Evolutionary conservation across 805 yeast species (phyloP), one percentile per base, ranked within the genome.

Genomic region (Kluyveromyces nonfermentans): DNA sequence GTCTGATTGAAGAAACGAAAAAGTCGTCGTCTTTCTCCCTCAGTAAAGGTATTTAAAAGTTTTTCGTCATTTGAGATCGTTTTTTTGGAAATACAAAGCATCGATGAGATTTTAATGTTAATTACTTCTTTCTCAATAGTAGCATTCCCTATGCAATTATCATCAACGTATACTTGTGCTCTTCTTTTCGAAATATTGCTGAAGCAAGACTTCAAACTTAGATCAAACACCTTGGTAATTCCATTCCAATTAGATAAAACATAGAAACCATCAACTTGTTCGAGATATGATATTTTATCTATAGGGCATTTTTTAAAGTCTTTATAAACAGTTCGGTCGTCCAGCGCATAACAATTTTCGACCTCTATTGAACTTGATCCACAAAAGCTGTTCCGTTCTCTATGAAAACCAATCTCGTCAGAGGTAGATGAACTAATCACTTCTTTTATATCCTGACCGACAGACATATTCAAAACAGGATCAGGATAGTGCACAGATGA

Each of bases 401-500:
- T 22, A 34, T 54, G 57, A 3, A 44, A 32, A 3, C 55, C 55
- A 33, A 57, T 42, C 9, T 43, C 31, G n/a, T 42, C 40, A 21
- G 43, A 47, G 4, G 50, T 54, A 1, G 65, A 59, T 4, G 54
- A 46, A 37, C 60, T 54, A 12, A 54, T 37, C 7, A 59, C 31
- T n/a, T 17, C 25, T 7, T 35, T 40, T 4, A 39, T 40, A 6
- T 46, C 37, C 9, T 28, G 20, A 21, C 43, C 35, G 7, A 42
- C 16, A 10, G 45, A 32, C 22, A 57, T 31, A 40, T 51, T 53
- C 12, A 62, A 44, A 7, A 60, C 51, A 6, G 64, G 64, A 10
- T 60, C 49, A 14, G 64, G 64, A 22, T 50, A 59, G 43, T 59
- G 61, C 2, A 45, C 49, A 15, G 48, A 35, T 1, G 63, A 57